Evolutionary conservation across 2,329 filamentous ascomycete genomes (phyloP).

Genomic region (Sporothrix protearum): DNA sequence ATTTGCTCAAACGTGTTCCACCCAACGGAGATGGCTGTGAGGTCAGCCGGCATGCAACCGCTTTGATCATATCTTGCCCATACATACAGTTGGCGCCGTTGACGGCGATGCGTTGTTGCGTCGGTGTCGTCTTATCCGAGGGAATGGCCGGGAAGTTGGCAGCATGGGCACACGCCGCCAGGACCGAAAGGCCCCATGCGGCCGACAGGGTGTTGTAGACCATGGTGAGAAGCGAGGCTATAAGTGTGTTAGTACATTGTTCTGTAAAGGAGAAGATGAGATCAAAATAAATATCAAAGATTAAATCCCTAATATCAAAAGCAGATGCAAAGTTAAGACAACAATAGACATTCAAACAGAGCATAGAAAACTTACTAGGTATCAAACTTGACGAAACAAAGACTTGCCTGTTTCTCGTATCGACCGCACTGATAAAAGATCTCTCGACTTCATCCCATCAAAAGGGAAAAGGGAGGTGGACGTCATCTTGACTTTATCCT

Average conservation of each 20-base stretch:
- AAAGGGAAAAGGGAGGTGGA: background rate
- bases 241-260: background rate
- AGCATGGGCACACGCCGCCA: conserved; percentile 21
- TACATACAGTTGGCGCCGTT: conserved; percentile 46
- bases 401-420: background rate
- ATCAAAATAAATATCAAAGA: background rate
- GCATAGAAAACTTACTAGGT: background rate
- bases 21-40: conserved; percentile 48
- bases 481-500: conserved; percentile 15
- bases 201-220: conserved; percentile 11
- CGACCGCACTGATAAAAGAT: background rate
- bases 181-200: conserved; percentile 23
- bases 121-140: conserved; percentile 49
- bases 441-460: background rate
- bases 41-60: background rate
- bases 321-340: background rate
- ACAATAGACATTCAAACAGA: background rate
- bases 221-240: conserved; percentile 21
- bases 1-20: conserved; percentile 56
- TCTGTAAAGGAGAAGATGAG: background rate
- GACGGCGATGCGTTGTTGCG: conserved; percentile 52
- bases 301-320: background rate
- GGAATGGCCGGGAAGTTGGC: conserved; percentile 46
- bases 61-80: background rate
- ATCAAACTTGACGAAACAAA: background rate